A percentile compares a stretch with the other conserved stretches of the same genome.
Conservation (phyloP, 495 filamentous ascomycete species). For the Cryomyces minteri region DNA sequence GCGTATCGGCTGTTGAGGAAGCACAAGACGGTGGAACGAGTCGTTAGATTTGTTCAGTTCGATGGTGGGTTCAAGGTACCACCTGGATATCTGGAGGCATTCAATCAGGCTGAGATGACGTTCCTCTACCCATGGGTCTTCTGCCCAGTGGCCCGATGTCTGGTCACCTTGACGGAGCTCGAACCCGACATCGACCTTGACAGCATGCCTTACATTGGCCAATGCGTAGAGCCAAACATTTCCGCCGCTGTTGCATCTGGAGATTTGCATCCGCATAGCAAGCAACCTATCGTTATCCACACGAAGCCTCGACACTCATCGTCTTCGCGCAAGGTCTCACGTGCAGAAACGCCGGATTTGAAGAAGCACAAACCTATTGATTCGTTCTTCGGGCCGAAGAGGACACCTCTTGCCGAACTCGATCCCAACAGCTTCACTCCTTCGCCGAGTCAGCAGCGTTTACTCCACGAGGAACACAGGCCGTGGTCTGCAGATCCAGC, state of each 20-base stretch:
- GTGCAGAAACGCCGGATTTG: conserved; percentile 21
- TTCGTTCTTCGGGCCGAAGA: conserved; percentile 57
- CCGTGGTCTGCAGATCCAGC: conserved; percentile 29
- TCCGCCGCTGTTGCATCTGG: conserved; percentile 65
- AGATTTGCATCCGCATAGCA: conserved; percentile 80
- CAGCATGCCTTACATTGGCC: conserved; percentile 64
- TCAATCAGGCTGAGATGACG: conserved; percentile 72
- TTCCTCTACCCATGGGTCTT: conserved; percentile 92
- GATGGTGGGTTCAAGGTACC: conserved; percentile 73
- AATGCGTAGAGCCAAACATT: conserved; percentile 43
- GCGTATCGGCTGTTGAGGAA: conserved; percentile 81
- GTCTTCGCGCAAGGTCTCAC: no score
- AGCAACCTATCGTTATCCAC: conserved; percentile 39
- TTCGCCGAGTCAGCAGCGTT: conserved; percentile 44
- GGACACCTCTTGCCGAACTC: conserved; percentile 68
- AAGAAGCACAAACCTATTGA: conserved; percentile 53
- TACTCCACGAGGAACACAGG: conserved; percentile 32
- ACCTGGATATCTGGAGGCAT: conserved; percentile 53
- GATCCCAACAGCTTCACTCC: conserved; percentile 70
- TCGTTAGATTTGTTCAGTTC: conserved; percentile 68
- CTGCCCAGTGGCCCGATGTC: conserved; percentile 47
- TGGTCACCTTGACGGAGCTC: conserved; percentile 55
- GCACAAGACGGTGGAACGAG: conserved; percentile 66
- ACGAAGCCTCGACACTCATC: conserved; percentile 5
- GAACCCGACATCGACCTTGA: conserved; percentile 38